phyloP scores from a whole-genome alignment of 176 grass and related monocot species.

The Oryza meridionalis region DNA sequence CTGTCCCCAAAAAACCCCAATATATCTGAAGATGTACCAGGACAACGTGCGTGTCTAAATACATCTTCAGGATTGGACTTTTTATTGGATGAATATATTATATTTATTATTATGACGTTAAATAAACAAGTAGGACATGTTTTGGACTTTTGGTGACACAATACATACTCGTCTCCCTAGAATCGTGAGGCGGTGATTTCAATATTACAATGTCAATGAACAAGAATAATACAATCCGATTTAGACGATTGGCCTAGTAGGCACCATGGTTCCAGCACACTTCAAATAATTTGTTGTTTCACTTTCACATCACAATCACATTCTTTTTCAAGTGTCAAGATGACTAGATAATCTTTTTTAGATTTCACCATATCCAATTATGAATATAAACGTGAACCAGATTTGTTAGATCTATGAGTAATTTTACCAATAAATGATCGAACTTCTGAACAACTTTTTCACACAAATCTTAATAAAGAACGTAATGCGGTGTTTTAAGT shows the following conservation, averaged over 20 bases:
- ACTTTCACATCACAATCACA: neutral
- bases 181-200: neutral
- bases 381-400: neutral
- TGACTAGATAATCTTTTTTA: neutral
- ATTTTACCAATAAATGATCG: neutral
- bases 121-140: neutral
- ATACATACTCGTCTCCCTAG: neutral
- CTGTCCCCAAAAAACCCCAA: too few species aligned
- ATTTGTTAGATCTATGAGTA: constrained; percentile 13
- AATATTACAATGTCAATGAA: neutral
- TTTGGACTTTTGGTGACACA: neutral
- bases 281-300: neutral
- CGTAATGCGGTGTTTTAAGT: too few species aligned
- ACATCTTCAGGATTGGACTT: too few species aligned
- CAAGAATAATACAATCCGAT: neutral
- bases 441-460: neutral
- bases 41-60: too few species aligned
- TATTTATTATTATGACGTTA: neutral
- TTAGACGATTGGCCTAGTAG: neutral
- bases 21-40: too few species aligned
- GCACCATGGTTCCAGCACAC: neutral
- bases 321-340: neutral
- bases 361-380: neutral
- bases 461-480: neutral
- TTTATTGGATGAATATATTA: too few species aligned